A percentile compares a stretch with the other conserved stretches of the same genome.
Evolutionary conservation across 257 asterid genomes (phyloP).

Genomic region (Hygrophila difformis): DNA sequence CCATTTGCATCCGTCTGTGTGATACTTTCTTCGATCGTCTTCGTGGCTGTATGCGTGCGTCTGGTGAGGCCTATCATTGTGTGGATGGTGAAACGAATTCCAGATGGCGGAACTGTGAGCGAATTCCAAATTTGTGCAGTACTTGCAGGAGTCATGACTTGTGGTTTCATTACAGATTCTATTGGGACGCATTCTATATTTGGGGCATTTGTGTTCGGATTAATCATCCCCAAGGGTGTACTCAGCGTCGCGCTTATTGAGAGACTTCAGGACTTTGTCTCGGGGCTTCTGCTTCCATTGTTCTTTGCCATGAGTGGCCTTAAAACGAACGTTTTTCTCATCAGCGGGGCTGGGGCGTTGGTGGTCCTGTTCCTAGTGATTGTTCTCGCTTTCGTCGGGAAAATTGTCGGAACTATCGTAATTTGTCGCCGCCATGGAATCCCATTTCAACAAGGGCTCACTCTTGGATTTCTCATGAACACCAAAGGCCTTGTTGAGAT

Average conservation of each 20-base stretch:
- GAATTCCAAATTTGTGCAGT: conserved; percentile 66
- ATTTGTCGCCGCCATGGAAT: conserved; percentile 64
- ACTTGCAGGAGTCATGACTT: conserved; percentile 81
- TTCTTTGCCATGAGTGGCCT: conserved; percentile 91
- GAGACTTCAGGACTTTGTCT: conserved; percentile 74
- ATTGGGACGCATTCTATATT: conserved; percentile 94
- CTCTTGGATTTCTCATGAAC: conserved; percentile 89
- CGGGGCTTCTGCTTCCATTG: conserved; percentile 75
- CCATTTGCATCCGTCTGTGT: conserved; percentile 71
- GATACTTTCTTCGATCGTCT: conserved; percentile 45
- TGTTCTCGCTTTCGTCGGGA: conserved; percentile 73
- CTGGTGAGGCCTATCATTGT: conserved; percentile 45
- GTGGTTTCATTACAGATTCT: conserved; percentile 83
- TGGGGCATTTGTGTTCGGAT: conserved; percentile 86
- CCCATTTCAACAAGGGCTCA: conserved; percentile 73
- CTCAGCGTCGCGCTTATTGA: conserved; percentile 72
- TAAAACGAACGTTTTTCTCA: conserved; percentile 51
- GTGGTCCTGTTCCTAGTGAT: conserved; percentile 38
- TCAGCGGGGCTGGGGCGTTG: conserved; percentile 53
- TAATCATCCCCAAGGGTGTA: conserved; percentile 79
- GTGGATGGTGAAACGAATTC: conserved; percentile 42
- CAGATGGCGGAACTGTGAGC: conserved; percentile 68
- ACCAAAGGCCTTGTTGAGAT: conserved; percentile 93
- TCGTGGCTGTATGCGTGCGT: conserved; percentile 46
- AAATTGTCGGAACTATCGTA: conserved; percentile 69